Conservation (phyloP, 1,284 basidiomycete genomes). For the Kalmanozyma brasiliensis region DNA sequence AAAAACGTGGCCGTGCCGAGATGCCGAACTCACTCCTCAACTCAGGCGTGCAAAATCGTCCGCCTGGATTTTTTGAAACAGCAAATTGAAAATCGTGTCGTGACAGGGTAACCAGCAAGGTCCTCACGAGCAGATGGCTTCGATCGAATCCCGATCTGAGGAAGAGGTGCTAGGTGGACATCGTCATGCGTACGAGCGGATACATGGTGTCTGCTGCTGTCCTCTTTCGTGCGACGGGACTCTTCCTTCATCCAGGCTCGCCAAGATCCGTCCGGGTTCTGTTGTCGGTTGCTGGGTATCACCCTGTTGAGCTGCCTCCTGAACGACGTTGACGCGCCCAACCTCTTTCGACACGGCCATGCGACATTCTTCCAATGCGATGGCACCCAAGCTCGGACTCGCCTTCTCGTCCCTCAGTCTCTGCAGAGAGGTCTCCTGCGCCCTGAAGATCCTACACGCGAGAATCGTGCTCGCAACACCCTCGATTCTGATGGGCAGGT, state of each 20-base stretch:
- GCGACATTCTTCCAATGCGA: conserved; percentile 5
- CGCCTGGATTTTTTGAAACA: neutral
- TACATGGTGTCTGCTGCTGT: neutral
- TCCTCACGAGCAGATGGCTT: neutral
- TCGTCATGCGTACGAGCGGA: conserved; percentile 6
- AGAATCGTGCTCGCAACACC: conserved; percentile 25
- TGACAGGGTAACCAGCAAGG: neutral
- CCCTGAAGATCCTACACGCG: conserved; percentile 34
- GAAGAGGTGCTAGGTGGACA: neutral
- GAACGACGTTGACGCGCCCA: too few species aligned
- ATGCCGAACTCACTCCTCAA: conserved; percentile 29
- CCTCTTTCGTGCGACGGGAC: too few species aligned
- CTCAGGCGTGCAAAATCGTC: too few species aligned
- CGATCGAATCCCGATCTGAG: conserved; percentile 1
- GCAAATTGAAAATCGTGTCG: too few species aligned
- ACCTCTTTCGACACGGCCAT: too few species aligned
- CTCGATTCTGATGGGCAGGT: conserved; percentile 21
- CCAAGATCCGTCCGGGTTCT: too few species aligned
- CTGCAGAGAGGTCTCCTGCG: conserved; percentile 24
- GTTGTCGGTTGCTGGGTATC: too few species aligned
- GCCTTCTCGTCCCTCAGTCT: conserved; percentile 14
- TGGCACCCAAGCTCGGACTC: conserved; percentile 3
- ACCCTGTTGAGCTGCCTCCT: too few species aligned
- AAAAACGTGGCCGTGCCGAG: conserved; percentile 39
- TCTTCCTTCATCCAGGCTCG: too few species aligned